phyloP scores from a whole-genome alignment of 371 early-diverging fungal genomes.

The Lichtheimia hyalospora region DNA sequence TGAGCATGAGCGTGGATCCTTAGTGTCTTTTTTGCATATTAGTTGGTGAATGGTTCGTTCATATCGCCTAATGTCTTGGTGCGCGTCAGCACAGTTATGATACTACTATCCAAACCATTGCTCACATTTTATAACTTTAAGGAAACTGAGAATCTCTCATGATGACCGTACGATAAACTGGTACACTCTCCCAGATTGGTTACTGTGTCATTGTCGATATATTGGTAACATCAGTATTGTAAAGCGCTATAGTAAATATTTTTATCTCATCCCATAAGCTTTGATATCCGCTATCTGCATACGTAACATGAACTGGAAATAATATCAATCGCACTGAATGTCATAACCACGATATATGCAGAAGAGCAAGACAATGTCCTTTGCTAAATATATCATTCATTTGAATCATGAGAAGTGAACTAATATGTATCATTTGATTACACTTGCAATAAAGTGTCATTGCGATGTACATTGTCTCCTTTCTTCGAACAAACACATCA shows the following conservation, averaged over 20 bases:
- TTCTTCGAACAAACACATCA: too few relatives aligned
- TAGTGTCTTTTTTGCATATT: conserved; percentile 58
- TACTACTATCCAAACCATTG: conserved; percentile 66
- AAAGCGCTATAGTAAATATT: too few relatives aligned
- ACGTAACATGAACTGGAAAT: conserved; percentile 54
- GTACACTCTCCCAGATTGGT: conserved; percentile 68
- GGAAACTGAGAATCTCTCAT: conserved; percentile 69
- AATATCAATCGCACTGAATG: conserved; percentile 65
- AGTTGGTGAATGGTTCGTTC: conserved; percentile 67
- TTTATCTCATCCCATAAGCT: conserved; percentile 70
- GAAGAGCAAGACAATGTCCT: conserved; percentile 47
- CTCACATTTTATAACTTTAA: conserved; percentile 64
- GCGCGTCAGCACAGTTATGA: conserved; percentile 70
- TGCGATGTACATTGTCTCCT: background rate
- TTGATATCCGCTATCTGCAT: conserved; percentile 46
- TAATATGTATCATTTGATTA: too few relatives aligned
- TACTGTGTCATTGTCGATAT: conserved; percentile 71
- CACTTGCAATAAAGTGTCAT: background rate
- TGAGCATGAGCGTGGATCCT: conserved; percentile 70
- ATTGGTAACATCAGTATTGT: too few relatives aligned
- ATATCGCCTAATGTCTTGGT: conserved; percentile 63
- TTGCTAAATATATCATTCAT: conserved; percentile 73
- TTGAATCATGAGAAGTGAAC: too few relatives aligned
- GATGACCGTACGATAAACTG: conserved; percentile 67
- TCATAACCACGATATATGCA: too few relatives aligned